Evolutionary conservation across 2,329 filamentous ascomycete species (phyloP), one percentile per base, ranked within the genome.

Genomic region (Trichoderma sp.): DNA sequence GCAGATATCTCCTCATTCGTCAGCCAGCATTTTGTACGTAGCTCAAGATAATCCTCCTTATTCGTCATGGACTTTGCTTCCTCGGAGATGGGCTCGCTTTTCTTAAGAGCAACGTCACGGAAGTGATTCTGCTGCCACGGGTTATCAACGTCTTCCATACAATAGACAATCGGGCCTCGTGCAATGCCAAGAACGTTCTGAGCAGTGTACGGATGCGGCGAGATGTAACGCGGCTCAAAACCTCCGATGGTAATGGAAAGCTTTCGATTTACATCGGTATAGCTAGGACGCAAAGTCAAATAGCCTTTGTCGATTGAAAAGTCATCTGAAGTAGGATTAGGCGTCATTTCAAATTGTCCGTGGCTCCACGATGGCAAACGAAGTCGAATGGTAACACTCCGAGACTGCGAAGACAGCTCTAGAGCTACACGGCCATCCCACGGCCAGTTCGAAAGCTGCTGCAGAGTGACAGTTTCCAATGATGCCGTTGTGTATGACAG

Each of bases 81-180:
- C 7, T 43, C 40, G 6, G 6, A n/a, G 16, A 43, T 43, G 19
- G 40, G 40, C 40, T 43, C 40, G 19, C 19, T n/a, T 43, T n/a
- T 43, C 6, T 43, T 43, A 4, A 43, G 40, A n/a, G 40, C 19
- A 43, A n/a, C 40, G 4, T 43, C 40, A 8, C 40, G 40, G 19
- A 59, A 59, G 21, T 59, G 33, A 10, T 59, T 37, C 16, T 40
- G n/a, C 21, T 37, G 31, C 57, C 57, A 59, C 14, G 57, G 1
- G 21, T 59, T 59, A 43, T 59, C 57, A 19, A n/a, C 13, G 21
- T 59, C 57, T 59, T 59, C 57, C 31, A 59, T 35, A 29, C 57
- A 59, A 11, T 59, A 59, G 5, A 59, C 21, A 5, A 59, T 16
- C n/a, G 57, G 57, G 4, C 57, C 57, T 43, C 57, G 33, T 21